Evolutionary conservation across 2,329 filamentous ascomycete genomes (phyloP), one percentile per base, ranked within the genome.

Genomic region (Sarocladium kiliense): DNA sequence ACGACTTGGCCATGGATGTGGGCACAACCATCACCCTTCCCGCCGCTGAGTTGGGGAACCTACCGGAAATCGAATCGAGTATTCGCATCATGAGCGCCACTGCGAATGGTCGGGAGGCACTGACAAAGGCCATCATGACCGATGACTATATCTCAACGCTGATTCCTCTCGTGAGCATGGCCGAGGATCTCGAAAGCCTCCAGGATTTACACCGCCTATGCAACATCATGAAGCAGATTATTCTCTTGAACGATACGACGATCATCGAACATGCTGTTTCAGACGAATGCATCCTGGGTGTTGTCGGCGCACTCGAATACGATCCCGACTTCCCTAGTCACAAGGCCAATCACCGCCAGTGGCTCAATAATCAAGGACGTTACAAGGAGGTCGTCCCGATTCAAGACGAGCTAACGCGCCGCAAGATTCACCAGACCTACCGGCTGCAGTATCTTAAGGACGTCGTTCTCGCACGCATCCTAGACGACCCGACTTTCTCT

Each of bases 341-440:
- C 77, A 97, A 97, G 70, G 93, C 94, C 23, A 97, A 97, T 66
- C 94, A 99, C 68, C 85, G 94, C 57, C 90, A 94, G 66, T 99
- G 95, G 78, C 79, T 99, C 54, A 85, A 87, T 58, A 91, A 94
- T 67, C 85, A 91, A 64, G 90, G 90, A 19, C 87, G 91, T 62
- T 99, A 91, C 71, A 97, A 96, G 71, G 93, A 99, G 75, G 94
- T 99, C 12, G 92, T 99, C 18, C 87, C 84, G 54, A 97, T 99
- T 62, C 87, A 92, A 63, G 90, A 97, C 63, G 80, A 86, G 5
- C 74, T 81, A 53, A 89, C 97, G 59, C 85, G 87, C 62, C 86
- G 84, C 64, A 97, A 97, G 76, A 97, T 99, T 37, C 92, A 97
- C 66, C 91, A 92, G 69, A 97, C 94, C 1, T 97, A 97, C 74